Percentiles rank a stretch among this genome's conserved stretches.
These are phyloP conservation scores for Puccinia polysora DNA, from an alignment of 1,284 basidiomycete species.

Conservation along the genomic window DNA sequence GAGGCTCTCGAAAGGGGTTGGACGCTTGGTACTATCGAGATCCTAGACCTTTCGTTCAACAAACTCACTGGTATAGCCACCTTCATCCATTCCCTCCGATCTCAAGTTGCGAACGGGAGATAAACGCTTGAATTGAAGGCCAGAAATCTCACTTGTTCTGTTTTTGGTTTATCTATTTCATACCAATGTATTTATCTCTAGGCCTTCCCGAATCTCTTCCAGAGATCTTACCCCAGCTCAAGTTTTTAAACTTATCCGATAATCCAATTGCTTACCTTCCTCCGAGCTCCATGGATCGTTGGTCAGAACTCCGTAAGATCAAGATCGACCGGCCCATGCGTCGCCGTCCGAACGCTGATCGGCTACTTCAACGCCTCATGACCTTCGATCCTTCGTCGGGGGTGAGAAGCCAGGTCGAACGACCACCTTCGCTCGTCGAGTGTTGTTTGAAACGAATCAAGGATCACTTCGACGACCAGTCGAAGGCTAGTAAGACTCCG, in stretches of 20 bases:
- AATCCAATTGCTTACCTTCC: constrained; percentile 23
- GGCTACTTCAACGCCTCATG: not conserved
- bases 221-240: not conserved
- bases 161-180: too few species aligned
- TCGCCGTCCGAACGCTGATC: not conserved
- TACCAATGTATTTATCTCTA: too few species aligned
- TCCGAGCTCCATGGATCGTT: not conserved
- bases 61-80: constrained; percentile 1
- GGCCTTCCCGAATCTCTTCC: not conserved
- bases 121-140: not conserved
- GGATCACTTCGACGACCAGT: too few species aligned
- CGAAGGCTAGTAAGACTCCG: too few species aligned
- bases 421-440: constrained; percentile 21
- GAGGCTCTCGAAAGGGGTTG: not conserved
- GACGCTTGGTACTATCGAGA: not conserved
- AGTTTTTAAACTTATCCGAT: not conserved
- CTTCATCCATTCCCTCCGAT: not conserved
- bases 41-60: constrained; percentile 11
- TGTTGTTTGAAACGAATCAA: constrained; percentile 17
- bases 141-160: not conserved
- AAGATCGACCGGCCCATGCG: not conserved
- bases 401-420: too few species aligned
- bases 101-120: not conserved
- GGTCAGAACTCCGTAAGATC: not conserved
- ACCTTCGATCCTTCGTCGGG: not conserved